These are phyloP conservation scores for Dendrothele bispora DNA, from an alignment of 768 basidiomycete species.

Conservation along the genomic window DNA sequence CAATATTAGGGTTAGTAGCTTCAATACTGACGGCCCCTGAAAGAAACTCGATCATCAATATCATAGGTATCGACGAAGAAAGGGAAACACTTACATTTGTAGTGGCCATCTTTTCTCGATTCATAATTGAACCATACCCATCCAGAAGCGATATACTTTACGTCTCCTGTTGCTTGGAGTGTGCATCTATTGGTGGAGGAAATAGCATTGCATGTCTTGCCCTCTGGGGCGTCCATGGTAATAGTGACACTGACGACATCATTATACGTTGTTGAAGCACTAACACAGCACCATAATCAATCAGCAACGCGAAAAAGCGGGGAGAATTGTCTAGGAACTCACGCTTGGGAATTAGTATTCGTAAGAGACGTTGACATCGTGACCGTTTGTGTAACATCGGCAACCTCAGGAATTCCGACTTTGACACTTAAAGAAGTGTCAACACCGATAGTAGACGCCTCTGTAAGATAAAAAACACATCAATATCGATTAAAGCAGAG, in stretches of 20 bases:
- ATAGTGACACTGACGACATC: neutral
- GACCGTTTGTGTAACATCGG: neutral
- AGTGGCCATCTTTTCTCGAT: no score
- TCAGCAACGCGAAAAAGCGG: neutral
- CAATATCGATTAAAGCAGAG: neutral
- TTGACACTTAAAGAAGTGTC: neutral
- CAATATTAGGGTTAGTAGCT: no score
- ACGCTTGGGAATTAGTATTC: neutral
- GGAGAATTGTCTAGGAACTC: neutral
- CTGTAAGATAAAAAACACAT: neutral
- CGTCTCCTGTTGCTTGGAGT: constrained; percentile 9
- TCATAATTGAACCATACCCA: constrained; percentile 19
- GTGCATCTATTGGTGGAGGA: constrained; percentile 4
- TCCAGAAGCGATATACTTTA: constrained; percentile 11
- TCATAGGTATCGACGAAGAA: no score
- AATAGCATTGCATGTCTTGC: constrained; percentile 4
- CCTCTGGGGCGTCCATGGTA: neutral
- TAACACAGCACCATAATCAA: neutral
- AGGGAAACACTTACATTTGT: no score
- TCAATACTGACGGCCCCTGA: no score
- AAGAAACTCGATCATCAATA: no score
- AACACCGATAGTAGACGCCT: neutral
- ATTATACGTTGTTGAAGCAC: neutral
- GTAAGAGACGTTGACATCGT: neutral
- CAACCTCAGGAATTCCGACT: neutral